These are phyloP conservation scores for Withania somnifera DNA, from an alignment of 305 asterid genomes.

Conservation along the genomic window DNA sequence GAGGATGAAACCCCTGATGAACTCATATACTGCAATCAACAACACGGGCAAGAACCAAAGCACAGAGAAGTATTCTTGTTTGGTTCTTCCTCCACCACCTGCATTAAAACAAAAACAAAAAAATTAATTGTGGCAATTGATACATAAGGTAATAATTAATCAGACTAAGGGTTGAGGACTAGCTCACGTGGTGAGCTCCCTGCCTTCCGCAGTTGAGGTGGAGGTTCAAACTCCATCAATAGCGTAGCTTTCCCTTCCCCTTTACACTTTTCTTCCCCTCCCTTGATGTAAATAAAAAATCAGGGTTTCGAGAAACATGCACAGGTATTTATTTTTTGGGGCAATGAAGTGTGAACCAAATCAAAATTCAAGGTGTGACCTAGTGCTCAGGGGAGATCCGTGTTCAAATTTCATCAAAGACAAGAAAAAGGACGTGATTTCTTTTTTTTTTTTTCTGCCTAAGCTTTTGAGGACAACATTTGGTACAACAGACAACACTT, in stretches of 20 bases:
- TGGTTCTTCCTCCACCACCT: constrained; percentile 61
- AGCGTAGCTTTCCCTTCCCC: too few species aligned
- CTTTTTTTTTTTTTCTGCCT: background rate
- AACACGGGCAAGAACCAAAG: constrained; percentile 30
- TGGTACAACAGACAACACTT: too few species aligned
- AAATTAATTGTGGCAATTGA: background rate
- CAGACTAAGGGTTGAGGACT: background rate
- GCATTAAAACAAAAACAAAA: constrained; percentile 7
- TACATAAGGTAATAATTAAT: background rate
- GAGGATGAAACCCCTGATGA: constrained; percentile 40
- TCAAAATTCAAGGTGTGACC: too few species aligned
- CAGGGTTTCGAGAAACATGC: background rate
- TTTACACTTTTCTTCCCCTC: too few species aligned
- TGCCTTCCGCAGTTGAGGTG: background rate
- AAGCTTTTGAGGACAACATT: background rate
- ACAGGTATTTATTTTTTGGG: background rate
- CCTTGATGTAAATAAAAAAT: background rate
- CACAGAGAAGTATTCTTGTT: constrained; percentile 67
- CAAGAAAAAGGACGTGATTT: background rate
- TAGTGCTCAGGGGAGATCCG: too few species aligned
- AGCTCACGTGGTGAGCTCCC: background rate
- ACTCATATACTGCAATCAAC: constrained; percentile 34
- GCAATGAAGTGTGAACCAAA: background rate
- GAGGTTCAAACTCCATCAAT: too few species aligned
- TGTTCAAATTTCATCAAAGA: background rate